Base-by-base conservation (phyloP, 352 stramenopile species). In the Pythium utonaiense region DNA sequence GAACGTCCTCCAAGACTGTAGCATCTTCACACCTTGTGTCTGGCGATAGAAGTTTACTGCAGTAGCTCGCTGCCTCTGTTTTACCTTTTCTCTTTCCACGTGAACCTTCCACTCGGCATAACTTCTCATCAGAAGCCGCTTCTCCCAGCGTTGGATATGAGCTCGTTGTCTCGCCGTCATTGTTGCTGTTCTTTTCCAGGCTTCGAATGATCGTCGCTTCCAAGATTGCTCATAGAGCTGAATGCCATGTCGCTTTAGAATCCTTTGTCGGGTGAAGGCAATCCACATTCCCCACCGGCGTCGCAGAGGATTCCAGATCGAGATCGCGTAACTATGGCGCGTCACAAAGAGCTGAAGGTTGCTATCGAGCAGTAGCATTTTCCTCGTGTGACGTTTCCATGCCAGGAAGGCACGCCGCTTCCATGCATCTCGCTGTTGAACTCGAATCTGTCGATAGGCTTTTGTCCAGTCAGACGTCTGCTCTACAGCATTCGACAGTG, bases 271-370 rank as follows among this genome's bases (percentile, higher is more conserved):
- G 14, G 14, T 19, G 40, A 83, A 73, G 14, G 8, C 6, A 4
- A 34, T 6, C 61, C 61, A 68, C 6, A 25, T 28, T 6, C 40
- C 4, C 61, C 53, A 68, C 16, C 16, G 10, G 25, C 61, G 49
- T 12, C 53, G 49, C 2, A 59, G 22, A 7, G 53, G 53, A 36
- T 68, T 68, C 61, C 61, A 68, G 27, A 62, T 17, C 14, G 60
- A 62, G 4, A 14, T 3, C 6, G 3, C 13, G 21, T 54, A 28
- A 9, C 3, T 0, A 0, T 25, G 47, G 3, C 36, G 45, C 0
- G 28, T 10, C 4, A 48, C 1, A 21, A 62, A 62, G 12, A 33
- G 16, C 6, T 30, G 1, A 6, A 62, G 4, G 1, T 27, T 53
- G 19, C 22, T 7, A 12, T 53, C 17, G 14, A 68, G 54, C 10